phyloP scores from a whole-genome alignment of 371 early-diverging fungal species.

The Rozella allomycis region DNA sequence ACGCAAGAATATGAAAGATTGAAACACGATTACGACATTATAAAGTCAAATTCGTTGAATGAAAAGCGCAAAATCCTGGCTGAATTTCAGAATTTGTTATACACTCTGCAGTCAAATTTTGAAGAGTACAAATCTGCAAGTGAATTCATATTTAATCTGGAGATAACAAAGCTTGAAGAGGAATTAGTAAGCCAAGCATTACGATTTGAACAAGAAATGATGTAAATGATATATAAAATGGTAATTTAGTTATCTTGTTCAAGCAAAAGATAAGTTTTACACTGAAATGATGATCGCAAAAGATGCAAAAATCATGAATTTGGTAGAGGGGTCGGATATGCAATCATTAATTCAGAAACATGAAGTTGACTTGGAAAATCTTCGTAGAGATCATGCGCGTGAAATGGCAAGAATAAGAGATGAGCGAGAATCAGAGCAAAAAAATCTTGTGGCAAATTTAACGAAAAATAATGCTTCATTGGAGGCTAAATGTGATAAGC shows the following conservation, averaged over 20 bases:
- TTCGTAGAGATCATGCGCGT: conserved; percentile 25
- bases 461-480: conserved; percentile 25
- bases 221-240: conserved; percentile 4
- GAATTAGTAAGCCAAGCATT: conserved; percentile 17
- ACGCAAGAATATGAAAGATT: conserved; percentile 18
- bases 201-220: conserved; percentile 28
- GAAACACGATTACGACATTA: conserved; percentile 13
- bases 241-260: conserved; percentile 16
- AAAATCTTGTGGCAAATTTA: conserved; percentile 18
- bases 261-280: conserved; percentile 35
- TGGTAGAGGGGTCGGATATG: conserved; percentile 29
- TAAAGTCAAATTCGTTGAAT: conserved; percentile 18
- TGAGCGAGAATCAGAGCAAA: conserved; percentile 30
- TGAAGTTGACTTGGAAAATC: conserved; percentile 29
- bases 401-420: conserved; percentile 28
- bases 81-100: conserved; percentile 12
- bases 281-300: conserved; percentile 35
- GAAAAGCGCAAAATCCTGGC: conserved; percentile 10
- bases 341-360: conserved; percentile 30
- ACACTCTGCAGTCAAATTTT: conserved; percentile 25
- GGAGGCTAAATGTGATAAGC: conserved; percentile 29
- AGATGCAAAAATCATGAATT: conserved; percentile 33
- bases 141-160: conserved; percentile 25
- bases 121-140: conserved; percentile 25
- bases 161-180: conserved; percentile 26